Evolutionary conservation across 371 early-diverging fungal genomes (phyloP), one percentile per base, ranked within the genome.

Genomic region (Mucor indicus): DNA sequence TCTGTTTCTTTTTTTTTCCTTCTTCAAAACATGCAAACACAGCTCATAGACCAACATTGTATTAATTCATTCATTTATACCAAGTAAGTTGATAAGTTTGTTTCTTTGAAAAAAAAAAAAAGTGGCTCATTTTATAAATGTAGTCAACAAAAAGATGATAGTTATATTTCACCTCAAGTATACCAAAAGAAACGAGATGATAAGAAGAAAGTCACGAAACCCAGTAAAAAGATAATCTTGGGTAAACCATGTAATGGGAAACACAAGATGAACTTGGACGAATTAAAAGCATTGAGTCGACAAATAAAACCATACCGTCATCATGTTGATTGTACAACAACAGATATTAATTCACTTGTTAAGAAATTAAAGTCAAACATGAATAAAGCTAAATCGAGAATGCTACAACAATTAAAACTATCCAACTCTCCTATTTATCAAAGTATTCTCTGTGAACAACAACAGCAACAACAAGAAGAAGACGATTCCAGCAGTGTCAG

Each of bases 401-500:
- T 60, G 55, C 50, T 60, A 55, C 38, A 50, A 15, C 54, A 38
- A 25, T 30, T 60, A 19, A 55, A 43, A 20, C 30, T 50, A 3
- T 60, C 60, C 10, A 33, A 44, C 23, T 31, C 15, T 37, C 49
- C 49, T 27, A 48, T 30, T 8, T 29, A 15, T 40, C 53, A 11
- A 29, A 25, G 2, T 20, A 37, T 31, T 29, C 44, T 27, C 30
- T 42, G 13, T 19, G 35, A 33, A 44, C 31, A 32, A 13, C 44
- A 20, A 32, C 17, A 19, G 5, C 43, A 17, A 16, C 20, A 4
- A 16, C 44, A 48, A 1, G 36, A 56, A n/a, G 50, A 50, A 27
- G 57, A 57, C 43, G 51, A 57, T n/a, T 56, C 40, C 19, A 47
- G 48, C 37, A 57, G 57, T 43, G 52, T 57, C 9, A 57, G 51